Base-by-base conservation (phyloP, 352 stramenopile genomes). In the Pythium chondricola region DNA sequence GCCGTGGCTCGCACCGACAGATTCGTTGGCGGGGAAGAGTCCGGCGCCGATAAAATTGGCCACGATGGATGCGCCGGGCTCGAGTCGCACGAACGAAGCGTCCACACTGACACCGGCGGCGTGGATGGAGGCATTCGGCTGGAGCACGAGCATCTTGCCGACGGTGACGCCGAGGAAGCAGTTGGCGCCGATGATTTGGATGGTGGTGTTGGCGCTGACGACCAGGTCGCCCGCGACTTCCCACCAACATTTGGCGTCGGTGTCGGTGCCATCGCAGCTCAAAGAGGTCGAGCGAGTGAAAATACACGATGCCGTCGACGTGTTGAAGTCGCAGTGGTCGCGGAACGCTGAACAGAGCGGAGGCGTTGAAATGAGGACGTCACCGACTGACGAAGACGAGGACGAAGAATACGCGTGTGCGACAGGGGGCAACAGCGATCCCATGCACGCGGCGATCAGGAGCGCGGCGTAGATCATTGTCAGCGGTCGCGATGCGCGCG, bases 51-150 rank as follows among this genome's bases (percentile, higher is more conserved):
- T 65, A 73, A 13, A 57, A 43, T 17, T 58, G 61, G 27, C 65
- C 0, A 53, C 43, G 16, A 88, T 44, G 16, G 53, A 27, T 8
- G 74, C 65, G 29, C 64, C 27, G 14, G 33, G 29, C 36, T 83
- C 77, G 7, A 88, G 13, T 5, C 77, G 77, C 39, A 88, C 77
- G 32, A 80, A 86, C 27, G 74, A 69, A 6, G 77, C 74, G 43
- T 80, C 69, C 8, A 88, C 50, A 33, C 66, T 76, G 0, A 88
- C 33, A 2, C 71, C 72, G 10, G 59, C 67, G 2, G 70, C 77
- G 18, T 33, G 53, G 9, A 88, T 57, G 25, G 38, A 33, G 3
- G 77, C 59, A 8, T 67, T 50, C 7, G 49, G 18, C 6, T 59
- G 50, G 1, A 88, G 33, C 8, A 78, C 52, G 48, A 86, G 60